phyloP scores from a whole-genome alignment of 345 rosid genomes.

The Hibiscus tridactylites region DNA sequence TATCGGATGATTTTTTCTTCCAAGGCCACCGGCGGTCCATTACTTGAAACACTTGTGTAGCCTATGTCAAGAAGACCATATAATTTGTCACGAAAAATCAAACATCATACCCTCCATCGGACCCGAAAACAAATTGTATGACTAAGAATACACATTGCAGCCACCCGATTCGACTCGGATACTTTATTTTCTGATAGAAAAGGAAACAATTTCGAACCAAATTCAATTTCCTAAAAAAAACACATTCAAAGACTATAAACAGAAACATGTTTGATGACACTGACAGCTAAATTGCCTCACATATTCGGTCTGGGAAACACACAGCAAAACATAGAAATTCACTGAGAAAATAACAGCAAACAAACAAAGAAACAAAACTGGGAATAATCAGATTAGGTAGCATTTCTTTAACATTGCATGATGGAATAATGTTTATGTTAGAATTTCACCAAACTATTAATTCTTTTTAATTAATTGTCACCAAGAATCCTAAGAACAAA shows the following conservation, averaged over 20 bases:
- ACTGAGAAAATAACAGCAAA: no score
- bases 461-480: not conserved
- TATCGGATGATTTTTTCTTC: constrained; percentile 95
- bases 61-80: not conserved
- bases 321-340: no score
- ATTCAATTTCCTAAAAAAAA: not conserved
- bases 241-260: not conserved
- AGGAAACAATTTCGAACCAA: not conserved
- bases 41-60: constrained; percentile 6
- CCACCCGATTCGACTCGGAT: not conserved
- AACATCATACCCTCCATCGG: not conserved
- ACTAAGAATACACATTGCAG: not conserved
- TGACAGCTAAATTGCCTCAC: not conserved
- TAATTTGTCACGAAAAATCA: not conserved
- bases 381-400: constrained; percentile 2
- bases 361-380: no score
- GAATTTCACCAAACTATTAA: not conserved
- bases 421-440: not conserved
- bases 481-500: not conserved
- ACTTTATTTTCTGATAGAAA: not conserved
- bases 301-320: no score
- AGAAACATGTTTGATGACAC: not conserved
- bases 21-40: constrained; percentile 99
- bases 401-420: constrained; percentile 3
- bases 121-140: not conserved